Evolutionary conservation across 2,329 filamentous ascomycete genomes (phyloP), one percentile per base, ranked within the genome.

Genomic region (Lachnellula arida): DNA sequence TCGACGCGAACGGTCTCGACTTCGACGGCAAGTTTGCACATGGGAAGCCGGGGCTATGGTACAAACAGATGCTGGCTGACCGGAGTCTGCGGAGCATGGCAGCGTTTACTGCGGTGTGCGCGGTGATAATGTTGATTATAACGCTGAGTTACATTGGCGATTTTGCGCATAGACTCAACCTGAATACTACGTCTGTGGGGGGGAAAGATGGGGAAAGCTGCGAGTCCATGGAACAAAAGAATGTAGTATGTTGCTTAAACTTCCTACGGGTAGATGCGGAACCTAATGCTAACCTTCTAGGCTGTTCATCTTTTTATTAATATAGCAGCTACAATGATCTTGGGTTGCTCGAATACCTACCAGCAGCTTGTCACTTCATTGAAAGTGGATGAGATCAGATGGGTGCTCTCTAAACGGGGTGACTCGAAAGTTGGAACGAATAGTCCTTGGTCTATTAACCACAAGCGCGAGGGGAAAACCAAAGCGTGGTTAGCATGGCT

Each of bases 341-440:
- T 62, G 12, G 60, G 62, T 23, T 61, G 60, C 28, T 63, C 62
- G 4, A 62, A 63, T 49, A 63, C 60, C 4, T 63, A 63, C 57
- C 60, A 63, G 23, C 60, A 62, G 39, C 43, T 63, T 15, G 55
- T 58, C n/a, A 63, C 61, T 11, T 53, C 60, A 1, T 44, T 57
- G 12, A 54, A 57, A 25, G 58, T 60, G 15, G 49, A 56, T 17
- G 58, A 63, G 46, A 58, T 63, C 4, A 53, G 58, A 28, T 61
- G 56, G 55, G 53, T 62, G 6, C 34, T 63, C 15, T 57, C 51
- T 4, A 62, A 61, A 19, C 53, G 55, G 15, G 60, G 61, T 2
- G 60, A 63, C 23, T 60, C 57, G 9, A 62, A 57, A 43, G 57
- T 61, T 19, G 61, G 61, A 2, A 62, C 60, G 1, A 63, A 63